Conservation (phyloP, 805 yeast species). For the Metschnikowia lachancei region DNA sequence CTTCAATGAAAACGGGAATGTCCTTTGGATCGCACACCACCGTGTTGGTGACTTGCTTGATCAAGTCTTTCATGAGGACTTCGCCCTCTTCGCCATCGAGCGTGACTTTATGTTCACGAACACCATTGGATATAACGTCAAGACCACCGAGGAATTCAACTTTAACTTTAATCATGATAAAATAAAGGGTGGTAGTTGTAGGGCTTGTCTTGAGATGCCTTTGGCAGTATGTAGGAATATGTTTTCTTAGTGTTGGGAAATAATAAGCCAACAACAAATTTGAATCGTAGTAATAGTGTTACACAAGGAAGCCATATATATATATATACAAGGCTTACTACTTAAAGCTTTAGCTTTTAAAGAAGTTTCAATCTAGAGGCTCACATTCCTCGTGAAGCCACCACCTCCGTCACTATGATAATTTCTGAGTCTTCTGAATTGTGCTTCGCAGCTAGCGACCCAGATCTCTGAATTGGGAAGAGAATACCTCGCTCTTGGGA, state of each 20-base stretch:
- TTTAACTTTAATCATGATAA: conserved; percentile 32
- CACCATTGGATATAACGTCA: conserved; percentile 68
- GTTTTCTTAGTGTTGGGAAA: background rate
- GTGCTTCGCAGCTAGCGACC: too few species aligned
- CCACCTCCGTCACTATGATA: too few species aligned
- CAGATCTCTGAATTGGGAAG: too few species aligned
- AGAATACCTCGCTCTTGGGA: too few species aligned
- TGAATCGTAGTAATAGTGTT: too few species aligned
- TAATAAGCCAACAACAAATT: background rate
- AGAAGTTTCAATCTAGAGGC: too few species aligned
- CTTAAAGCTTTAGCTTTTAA: too few species aligned
- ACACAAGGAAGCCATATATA: too few species aligned
- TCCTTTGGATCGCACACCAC: conserved; percentile 62
- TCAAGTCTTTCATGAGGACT: conserved; percentile 49
- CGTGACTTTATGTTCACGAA: conserved; percentile 50
- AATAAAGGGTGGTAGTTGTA: background rate
- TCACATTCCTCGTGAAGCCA: too few species aligned
- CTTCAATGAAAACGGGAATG: conserved; percentile 73
- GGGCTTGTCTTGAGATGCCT: conserved; percentile 1
- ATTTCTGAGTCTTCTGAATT: too few species aligned
- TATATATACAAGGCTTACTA: too few species aligned
- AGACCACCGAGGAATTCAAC: conserved; percentile 69
- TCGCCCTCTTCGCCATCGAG: conserved; percentile 43
- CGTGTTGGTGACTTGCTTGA: conserved; percentile 50
- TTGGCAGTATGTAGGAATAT: conserved; percentile 3